Percentiles rank a stretch among this genome's conserved stretches.
Evolutionary conservation across 441 rosid genomes (phyloP).

Genomic region (Gossypium davidsonii): DNA sequence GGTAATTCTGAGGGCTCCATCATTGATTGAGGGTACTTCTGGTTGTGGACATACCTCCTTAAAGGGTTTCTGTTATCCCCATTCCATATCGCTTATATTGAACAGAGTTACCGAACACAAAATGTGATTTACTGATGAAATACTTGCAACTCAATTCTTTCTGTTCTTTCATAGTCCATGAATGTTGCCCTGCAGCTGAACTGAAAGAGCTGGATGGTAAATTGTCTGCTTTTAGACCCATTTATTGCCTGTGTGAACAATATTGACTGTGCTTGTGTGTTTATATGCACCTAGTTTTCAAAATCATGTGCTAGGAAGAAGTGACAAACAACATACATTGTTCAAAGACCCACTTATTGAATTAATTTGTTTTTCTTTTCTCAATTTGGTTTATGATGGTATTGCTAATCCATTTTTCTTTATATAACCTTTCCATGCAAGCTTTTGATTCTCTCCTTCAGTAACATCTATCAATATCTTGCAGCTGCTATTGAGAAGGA

Average conservation of each 20-base stretch:
- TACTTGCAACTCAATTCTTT: background rate
- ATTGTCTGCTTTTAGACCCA: background rate
- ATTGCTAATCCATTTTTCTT: constrained; percentile 2
- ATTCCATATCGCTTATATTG: background rate
- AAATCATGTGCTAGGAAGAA: background rate
- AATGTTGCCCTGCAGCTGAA: background rate
- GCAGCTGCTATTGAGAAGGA: constrained; percentile 99
- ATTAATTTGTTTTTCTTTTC: constrained; percentile 6
- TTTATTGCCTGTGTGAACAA: background rate
- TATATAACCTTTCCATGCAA: constrained; percentile 5
- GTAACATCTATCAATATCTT: constrained; percentile 23
- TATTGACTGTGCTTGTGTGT: background rate
- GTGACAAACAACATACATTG: background rate
- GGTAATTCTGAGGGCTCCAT: background rate
- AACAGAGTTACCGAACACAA: background rate
- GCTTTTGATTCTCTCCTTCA: background rate
- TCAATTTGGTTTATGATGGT: background rate
- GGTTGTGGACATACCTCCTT: background rate
- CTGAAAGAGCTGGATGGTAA: background rate
- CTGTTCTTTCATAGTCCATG: background rate
- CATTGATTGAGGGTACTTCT: background rate
- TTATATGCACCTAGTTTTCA: background rate
- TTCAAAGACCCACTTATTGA: background rate
- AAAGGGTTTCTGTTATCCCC: background rate
- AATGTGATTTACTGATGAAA: background rate